phyloP scores from a whole-genome alignment of 169 alveolate genomes.

The Plasmodium cynomolgi region DNA sequence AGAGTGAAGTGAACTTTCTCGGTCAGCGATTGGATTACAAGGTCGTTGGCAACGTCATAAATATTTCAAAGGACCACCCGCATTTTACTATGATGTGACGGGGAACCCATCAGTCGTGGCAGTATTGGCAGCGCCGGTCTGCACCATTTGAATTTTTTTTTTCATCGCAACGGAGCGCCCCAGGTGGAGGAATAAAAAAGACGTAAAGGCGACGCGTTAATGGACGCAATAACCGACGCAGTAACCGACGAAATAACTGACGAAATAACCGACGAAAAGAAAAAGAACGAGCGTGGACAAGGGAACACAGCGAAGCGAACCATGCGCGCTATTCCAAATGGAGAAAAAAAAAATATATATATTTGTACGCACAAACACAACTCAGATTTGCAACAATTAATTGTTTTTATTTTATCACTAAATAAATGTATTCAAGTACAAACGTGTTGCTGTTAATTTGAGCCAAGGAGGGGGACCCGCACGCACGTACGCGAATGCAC shows the following conservation, averaged over 20 bases:
- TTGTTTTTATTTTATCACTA: neutral
- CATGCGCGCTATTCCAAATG: neutral
- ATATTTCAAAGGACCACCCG: constrained; percentile 36
- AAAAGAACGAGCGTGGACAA: neutral
- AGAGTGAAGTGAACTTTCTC: constrained; percentile 48
- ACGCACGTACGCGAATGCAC: neutral
- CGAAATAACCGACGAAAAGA: neutral
- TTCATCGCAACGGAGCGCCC: neutral
- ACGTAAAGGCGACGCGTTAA: neutral
- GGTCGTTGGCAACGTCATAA: constrained; percentile 42
- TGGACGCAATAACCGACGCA: too few relatives aligned
- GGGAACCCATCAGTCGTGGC: too few relatives aligned
- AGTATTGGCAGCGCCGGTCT: neutral
- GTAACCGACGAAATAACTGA: neutral
- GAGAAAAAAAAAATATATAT: neutral
- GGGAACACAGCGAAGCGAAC: neutral
- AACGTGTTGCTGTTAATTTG: neutral
- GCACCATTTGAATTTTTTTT: neutral
- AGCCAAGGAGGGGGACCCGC: neutral
- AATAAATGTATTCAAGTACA: neutral
- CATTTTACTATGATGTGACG: constrained; percentile 48
- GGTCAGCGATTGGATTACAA: constrained; percentile 54
- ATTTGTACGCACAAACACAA: neutral
- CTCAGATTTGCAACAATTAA: constrained; percentile 6
- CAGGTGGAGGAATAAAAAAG: neutral